Percentiles rank a stretch among this genome's conserved stretches.
Evolutionary conservation across 163 green algal species (phyloP).

Genomic region (Scenedesmus sp.): DNA sequence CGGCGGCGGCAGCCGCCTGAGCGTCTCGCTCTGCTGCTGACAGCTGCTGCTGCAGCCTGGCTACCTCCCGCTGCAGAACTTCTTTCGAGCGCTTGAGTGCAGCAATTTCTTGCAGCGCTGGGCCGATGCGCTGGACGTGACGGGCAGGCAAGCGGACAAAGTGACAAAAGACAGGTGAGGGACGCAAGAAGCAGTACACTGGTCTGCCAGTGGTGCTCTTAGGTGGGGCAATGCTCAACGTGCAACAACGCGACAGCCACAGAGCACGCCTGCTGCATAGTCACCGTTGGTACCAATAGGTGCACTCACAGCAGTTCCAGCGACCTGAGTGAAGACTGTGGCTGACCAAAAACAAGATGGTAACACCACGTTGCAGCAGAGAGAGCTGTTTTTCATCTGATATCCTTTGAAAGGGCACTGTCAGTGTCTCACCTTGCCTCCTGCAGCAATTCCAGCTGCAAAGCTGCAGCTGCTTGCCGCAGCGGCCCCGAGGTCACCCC

Average conservation of each 20-base stretch:
- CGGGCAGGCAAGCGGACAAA: neutral
- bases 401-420: neutral
- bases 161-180: neutral
- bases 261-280: too few relatives aligned
- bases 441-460: neutral
- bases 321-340: too few relatives aligned
- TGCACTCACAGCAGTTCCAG: too few relatives aligned
- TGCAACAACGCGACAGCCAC: too few relatives aligned
- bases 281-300: too few relatives aligned
- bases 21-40: neutral
- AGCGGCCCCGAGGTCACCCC: neutral
- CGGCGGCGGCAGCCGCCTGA: slow-evolving; percentile 1
- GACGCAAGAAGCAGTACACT: too few relatives aligned
- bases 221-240: too few relatives aligned
- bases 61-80: slow-evolving; percentile 14
- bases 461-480: neutral
- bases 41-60: slow-evolving; percentile 41
- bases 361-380: too few relatives aligned
- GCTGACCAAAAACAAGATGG: too few relatives aligned
- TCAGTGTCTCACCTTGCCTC: neutral
- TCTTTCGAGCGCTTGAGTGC: neutral
- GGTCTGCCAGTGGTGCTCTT: too few relatives aligned
- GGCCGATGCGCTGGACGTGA: neutral
- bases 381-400: neutral
- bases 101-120: slow-evolving; percentile 26